These are phyloP conservation scores for Fusarium coffeatum DNA, from an alignment of 2,329 filamentous ascomycete genomes.

Conservation along the genomic window DNA sequence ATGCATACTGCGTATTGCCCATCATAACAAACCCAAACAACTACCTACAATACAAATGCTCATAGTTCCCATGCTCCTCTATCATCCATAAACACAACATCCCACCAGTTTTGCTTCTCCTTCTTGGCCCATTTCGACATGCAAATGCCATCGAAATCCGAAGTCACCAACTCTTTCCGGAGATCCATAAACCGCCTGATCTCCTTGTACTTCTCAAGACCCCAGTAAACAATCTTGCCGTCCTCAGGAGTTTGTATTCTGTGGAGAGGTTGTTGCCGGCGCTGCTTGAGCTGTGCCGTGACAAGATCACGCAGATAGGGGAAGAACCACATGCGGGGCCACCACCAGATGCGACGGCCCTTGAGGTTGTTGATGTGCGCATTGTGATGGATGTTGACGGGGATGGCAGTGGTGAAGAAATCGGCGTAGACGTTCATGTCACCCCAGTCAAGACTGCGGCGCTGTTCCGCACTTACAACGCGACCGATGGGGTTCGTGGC, in stretches of 20 bases:
- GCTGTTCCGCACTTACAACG: not conserved
- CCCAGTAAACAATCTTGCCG: constrained; percentile 29
- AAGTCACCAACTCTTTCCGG: not conserved
- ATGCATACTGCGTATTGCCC: not conserved
- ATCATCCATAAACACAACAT: constrained; percentile 20
- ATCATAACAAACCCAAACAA: not conserved
- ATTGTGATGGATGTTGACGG: constrained; percentile 42
- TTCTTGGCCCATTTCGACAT: constrained; percentile 23
- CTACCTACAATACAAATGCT: constrained; percentile 5
- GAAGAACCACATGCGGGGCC: constrained; percentile 42
- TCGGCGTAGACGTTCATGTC: constrained; percentile 41
- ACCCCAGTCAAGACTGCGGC: constrained; percentile 29
- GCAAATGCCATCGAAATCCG: constrained; percentile 13
- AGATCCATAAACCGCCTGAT: constrained; percentile 23
- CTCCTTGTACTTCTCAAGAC: constrained; percentile 22
- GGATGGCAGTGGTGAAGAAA: constrained; percentile 38
- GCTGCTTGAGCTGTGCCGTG: constrained; percentile 19
- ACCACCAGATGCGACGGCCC: constrained; percentile 32
- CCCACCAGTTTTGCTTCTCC: constrained; percentile 30
- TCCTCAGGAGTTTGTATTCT: constrained; percentile 1
- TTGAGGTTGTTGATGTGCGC: constrained; percentile 35
- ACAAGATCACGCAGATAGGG: constrained; percentile 32
- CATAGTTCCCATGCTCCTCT: constrained; percentile 8
- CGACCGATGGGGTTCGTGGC: constrained; percentile 18
- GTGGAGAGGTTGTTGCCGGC: constrained; percentile 12